A percentile compares a stretch with the other conserved stretches of the same genome.
phyloP scores from a whole-genome alignment of 2,329 filamentous ascomycete species.

The Rasamsonia emersonii region DNA sequence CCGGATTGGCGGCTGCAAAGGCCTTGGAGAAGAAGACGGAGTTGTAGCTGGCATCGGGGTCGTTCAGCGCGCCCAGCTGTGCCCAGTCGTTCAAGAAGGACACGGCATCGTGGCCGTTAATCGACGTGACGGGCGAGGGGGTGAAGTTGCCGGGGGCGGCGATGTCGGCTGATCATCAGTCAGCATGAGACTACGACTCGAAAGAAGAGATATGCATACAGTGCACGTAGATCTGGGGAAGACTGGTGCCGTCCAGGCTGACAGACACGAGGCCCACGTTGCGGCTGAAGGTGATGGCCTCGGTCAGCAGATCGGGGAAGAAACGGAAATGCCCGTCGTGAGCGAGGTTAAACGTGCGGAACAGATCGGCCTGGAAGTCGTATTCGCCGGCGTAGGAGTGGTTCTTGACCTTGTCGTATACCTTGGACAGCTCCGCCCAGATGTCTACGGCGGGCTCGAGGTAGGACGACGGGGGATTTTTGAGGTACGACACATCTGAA shows the following conservation, averaged over 20 bases:
- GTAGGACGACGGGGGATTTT: constrained; percentile 8
- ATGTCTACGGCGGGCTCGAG: constrained; percentile 1
- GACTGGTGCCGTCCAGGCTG: not conserved
- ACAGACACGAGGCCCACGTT: constrained; percentile 1
- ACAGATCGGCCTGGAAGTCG: not conserved
- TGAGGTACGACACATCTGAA: constrained; percentile 14
- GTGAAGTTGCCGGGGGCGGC: not conserved
- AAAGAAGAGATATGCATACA: not conserved
- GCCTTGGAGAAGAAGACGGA: constrained; percentile 16
- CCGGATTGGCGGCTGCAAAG: constrained; percentile 3
- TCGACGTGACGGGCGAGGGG: constrained; percentile 18
- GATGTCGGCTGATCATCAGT: no score
- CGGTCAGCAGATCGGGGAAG: constrained; percentile 5
- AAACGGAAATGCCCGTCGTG: constrained; percentile 14
- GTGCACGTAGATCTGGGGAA: constrained; percentile 2
- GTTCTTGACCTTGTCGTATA: not conserved
- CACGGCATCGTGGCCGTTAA: constrained; percentile 21
- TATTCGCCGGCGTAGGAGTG: not conserved
- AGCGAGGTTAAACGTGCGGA: not conserved
- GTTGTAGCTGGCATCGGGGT: constrained; percentile 26
- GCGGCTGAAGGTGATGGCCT: constrained; percentile 6
- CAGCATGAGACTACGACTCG: not conserved
- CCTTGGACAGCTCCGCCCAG: not conserved
- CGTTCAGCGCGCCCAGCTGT: constrained; percentile 12
- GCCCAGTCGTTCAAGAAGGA: constrained; percentile 17